Percentiles rank a stretch among this genome's conserved stretches.
phyloP scores from a whole-genome alignment of 129 eudicot species.

The Centaurea solstitialis region DNA sequence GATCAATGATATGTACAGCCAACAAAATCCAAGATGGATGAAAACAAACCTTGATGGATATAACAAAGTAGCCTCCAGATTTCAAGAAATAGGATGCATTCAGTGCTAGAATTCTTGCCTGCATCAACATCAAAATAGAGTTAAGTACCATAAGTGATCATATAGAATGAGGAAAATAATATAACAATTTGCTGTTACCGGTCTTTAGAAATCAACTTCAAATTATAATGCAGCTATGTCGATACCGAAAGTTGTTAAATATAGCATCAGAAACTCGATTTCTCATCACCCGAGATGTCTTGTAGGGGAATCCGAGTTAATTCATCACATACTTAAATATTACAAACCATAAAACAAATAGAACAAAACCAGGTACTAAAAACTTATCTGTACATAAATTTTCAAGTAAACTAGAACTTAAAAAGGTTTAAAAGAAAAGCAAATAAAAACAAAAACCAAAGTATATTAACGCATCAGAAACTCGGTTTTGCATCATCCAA shows the following conservation, averaged over 20 bases:
- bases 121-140: neutral
- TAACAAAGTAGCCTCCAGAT: slow-evolving; percentile 76
- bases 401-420: neutral
- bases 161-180: neutral
- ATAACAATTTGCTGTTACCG: neutral
- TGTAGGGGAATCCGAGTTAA: slow-evolving; percentile 74
- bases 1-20: neutral
- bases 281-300: slow-evolving; percentile 58
- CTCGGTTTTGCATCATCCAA: slow-evolving; percentile 67
- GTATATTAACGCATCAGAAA: slow-evolving; percentile 41
- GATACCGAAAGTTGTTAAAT: neutral
- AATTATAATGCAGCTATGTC: neutral
- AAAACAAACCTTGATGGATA: slow-evolving; percentile 67
- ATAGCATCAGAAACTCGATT: slow-evolving; percentile 58
- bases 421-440: neutral
- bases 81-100: slow-evolving; percentile 77
- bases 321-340: slow-evolving; percentile 37
- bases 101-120: slow-evolving; percentile 79
- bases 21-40: neutral
- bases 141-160: no score
- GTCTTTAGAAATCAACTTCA: neutral
- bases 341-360: neutral
- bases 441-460: neutral
- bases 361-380: neutral
- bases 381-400: neutral